Evolutionary conservation across 768 basidiomycete species (phyloP), one percentile per base, ranked within the genome.

Genomic region (Exsudoporus frostii): DNA sequence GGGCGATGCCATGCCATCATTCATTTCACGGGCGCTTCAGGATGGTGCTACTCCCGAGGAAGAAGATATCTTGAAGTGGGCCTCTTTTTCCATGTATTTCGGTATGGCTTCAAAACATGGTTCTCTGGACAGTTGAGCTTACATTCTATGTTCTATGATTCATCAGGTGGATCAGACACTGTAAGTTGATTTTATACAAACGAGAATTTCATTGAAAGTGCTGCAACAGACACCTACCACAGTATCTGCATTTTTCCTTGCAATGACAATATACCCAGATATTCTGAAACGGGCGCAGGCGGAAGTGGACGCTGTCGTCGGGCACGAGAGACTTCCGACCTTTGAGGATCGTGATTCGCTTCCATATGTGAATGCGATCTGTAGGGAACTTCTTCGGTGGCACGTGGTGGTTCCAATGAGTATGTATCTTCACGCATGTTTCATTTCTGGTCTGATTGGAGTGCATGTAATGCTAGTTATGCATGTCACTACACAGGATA

Each of bases 141-240:
- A 30, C n/a, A 8, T 55, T 2, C n/a, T 7, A 4, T 36, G 2
- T 20, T 45, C 10, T 14, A 10, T 36, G 9, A 14, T 44, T 8
- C 29, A 33, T 40, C 38, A 77, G 79, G 38, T 25, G 63, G 51
- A 45, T 30, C 57, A 4, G 60, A 65, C 9, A 61, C 56, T 0
- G 62, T 57, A 10, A 19, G 50, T 34, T 7, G 7, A 8, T 34
- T 71, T 71, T 15, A 66, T 68, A 5, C 7, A n/a, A 17, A 48
- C n/a, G 14, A 6, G 7, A 38, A 33, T 38, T 14, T 8, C 9
- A 15, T 24, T 48, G 22, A 51, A 10, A n/a, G 0, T 4, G 7
- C 1, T 15, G 7, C 75, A 32, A 62, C 20, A 56, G 61, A 60
- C 29, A 30, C 10, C 29, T 10, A 4, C 54, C 15, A 13, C 48